Percentiles rank a stretch among this genome's conserved stretches.
Evolutionary conservation across 495 filamentous ascomycete genomes (phyloP).

Genomic region (Lasiosphaeris hirsuta): DNA sequence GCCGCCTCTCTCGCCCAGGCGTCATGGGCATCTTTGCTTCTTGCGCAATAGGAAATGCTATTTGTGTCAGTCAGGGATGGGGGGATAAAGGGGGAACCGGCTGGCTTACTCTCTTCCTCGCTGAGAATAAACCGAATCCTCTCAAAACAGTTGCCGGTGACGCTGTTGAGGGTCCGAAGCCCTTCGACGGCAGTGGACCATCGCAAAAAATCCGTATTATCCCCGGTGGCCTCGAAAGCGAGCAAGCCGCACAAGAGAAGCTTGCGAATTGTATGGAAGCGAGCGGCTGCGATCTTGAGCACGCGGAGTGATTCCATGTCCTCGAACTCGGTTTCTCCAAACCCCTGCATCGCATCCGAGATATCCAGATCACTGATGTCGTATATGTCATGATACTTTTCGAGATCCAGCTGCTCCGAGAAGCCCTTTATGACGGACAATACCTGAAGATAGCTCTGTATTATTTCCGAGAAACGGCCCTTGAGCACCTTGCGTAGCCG

Average conservation of each 20-base stretch:
- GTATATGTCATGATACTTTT: constrained; percentile 89
- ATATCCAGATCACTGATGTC: constrained; percentile 80
- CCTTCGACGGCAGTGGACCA: constrained; percentile 79
- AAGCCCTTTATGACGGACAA: constrained; percentile 65
- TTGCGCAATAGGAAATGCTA: constrained; percentile 38
- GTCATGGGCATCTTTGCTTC: constrained; percentile 68
- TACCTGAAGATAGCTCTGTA: constrained; percentile 65
- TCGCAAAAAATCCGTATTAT: constrained; percentile 69
- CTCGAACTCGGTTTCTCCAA: constrained; percentile 60
- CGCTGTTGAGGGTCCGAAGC: constrained; percentile 58
- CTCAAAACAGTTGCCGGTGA: constrained; percentile 54
- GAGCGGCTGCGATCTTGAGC: constrained; percentile 73
- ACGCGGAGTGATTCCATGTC: constrained; percentile 74
- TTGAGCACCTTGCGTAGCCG: constrained; percentile 73
- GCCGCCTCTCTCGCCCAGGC: constrained; percentile 72
- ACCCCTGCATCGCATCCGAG: constrained; percentile 59
- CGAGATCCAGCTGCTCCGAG: constrained; percentile 72
- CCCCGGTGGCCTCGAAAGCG: constrained; percentile 81
- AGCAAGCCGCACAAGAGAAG: constrained; percentile 82
- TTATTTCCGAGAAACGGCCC: constrained; percentile 62
- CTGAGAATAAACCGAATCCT: constrained; percentile 64
- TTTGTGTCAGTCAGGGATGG: constrained; percentile 10
- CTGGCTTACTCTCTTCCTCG: constrained; percentile 75
- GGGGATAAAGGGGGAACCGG: neutral
- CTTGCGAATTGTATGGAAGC: constrained; percentile 75